Conservation (phyloP, 805 yeast species). For the Yarrowia yakushimensis region DNA sequence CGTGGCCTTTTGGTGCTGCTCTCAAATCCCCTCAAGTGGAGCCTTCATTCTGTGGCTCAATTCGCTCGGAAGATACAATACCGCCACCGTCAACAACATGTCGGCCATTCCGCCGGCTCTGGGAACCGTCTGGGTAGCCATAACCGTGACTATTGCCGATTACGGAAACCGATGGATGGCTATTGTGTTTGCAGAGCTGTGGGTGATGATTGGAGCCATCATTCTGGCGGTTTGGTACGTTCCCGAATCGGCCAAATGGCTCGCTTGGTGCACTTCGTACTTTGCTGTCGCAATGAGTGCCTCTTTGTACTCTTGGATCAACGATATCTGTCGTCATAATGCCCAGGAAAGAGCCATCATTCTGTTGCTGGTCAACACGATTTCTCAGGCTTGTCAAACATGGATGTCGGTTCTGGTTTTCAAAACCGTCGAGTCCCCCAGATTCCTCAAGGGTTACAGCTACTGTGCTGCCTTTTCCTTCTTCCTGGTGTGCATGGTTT, state of each 20-base stretch:
- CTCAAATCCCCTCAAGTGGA: constrained; percentile 27
- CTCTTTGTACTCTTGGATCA: constrained; percentile 55
- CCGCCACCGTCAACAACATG: constrained; percentile 43
- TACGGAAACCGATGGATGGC: constrained; percentile 48
- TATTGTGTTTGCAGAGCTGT: constrained; percentile 49
- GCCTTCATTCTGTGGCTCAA: neutral
- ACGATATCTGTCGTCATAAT: constrained; percentile 54
- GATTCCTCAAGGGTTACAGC: constrained; percentile 33
- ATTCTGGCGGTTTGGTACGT: constrained; percentile 56
- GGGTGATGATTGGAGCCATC: constrained; percentile 51
- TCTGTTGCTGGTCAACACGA: constrained; percentile 49
- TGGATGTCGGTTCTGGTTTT: constrained; percentile 51
- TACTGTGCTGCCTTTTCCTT: constrained; percentile 32
- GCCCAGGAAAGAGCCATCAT: constrained; percentile 51
- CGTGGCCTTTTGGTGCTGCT: constrained; percentile 54
- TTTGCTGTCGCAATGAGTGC: constrained; percentile 62
- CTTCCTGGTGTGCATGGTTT: constrained; percentile 29
- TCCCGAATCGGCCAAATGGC: constrained; percentile 55
- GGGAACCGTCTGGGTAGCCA: constrained; percentile 44
- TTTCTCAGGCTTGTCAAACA: constrained; percentile 54
- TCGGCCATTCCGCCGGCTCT: constrained; percentile 55
- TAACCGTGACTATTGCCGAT: constrained; percentile 43
- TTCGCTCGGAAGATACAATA: neutral
- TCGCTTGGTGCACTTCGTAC: constrained; percentile 55
- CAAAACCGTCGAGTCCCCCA: constrained; percentile 37